Base-by-base conservation (phyloP, 352 stramenopile genomes). In the Globisporangium alternatum region DNA sequence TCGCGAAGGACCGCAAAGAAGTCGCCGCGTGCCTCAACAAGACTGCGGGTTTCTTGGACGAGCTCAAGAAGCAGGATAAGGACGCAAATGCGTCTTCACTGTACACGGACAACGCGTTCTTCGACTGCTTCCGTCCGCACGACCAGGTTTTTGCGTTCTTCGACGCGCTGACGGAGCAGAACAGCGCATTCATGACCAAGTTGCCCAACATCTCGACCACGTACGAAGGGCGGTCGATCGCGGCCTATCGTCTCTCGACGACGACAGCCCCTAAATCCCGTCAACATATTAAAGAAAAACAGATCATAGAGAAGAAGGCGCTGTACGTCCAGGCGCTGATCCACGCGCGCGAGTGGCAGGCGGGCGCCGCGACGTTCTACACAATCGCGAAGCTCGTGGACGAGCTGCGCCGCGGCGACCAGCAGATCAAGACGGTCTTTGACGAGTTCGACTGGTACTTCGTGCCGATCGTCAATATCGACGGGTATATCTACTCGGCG, bases 401-500 rank as follows among this genome's bases (percentile, higher is more conserved):
- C 44, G 74, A 70, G 6, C 66, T 85, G 30, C 74, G 70, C 56
- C 65, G 59, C 55, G 67, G 70, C 25, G 45, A 65, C 8, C 66
- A 31, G 39, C 60, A 62, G 31, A 65, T 60, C 12, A 62, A 37
- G 5, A 35, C 30, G 33, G 35, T 82, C 31, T 74, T 82, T 21
- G 71, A 82, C 33, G 69, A 75, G 12, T 81, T 83, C 49, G 81
- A 93, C 69, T 87, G 81, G 79, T 90, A 90, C 64, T 90, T 93
- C 54, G 81, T 91, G 28, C 85, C 85, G 2, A 75, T 93, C 57
- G 80, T 91, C 43, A 93, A 93, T 60, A 71, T 91, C 47, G 85
- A 93, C 44, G 85, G 85, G 19, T 94, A 91, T 69, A 71, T 81
- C n/a, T 88, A 89, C 66, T 77, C 85, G 54, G 90, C 78, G 78